Evolutionary conservation across 768 basidiomycete species (phyloP).

Genomic region (Megacollybia marginata): DNA sequence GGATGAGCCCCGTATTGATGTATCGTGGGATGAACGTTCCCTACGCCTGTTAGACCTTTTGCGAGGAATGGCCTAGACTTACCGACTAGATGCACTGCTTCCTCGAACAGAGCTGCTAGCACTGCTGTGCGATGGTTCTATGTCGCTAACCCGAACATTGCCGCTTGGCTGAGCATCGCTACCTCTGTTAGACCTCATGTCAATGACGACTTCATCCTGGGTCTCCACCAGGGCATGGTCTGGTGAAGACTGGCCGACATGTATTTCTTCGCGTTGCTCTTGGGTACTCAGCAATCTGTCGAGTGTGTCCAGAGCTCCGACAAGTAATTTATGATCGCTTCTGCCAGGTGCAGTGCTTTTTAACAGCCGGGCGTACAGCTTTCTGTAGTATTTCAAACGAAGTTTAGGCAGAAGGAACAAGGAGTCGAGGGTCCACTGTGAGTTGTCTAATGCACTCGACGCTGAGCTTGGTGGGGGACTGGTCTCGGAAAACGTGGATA

Average conservation of each 20-base stretch:
- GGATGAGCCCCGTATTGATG: conserved; percentile 45
- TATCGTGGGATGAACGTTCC: conserved; percentile 55
- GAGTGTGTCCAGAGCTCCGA: conserved; percentile 75
- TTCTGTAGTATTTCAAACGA: conserved; percentile 87
- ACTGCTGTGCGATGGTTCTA: conserved; percentile 30
- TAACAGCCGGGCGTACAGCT: conserved; percentile 77
- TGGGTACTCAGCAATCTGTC: conserved; percentile 63
- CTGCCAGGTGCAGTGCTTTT: conserved; percentile 82
- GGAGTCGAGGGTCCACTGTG: conserved; percentile 76
- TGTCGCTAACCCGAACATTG: conserved; percentile 9
- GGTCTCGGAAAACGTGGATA: conserved; percentile 59
- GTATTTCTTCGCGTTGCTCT: conserved; percentile 49
- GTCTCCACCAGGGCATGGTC: conserved; percentile 22
- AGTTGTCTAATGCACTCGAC: conserved; percentile 26
- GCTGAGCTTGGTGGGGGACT: conserved; percentile 49
- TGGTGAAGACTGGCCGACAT: conserved; percentile 33
- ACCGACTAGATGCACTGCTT: conserved; percentile 52
- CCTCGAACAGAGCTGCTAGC: conserved; percentile 44
- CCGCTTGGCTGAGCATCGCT: conserved; percentile 10
- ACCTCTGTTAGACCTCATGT: conserved; percentile 34
- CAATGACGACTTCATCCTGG: conserved; percentile 53
- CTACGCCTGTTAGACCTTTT: conserved; percentile 21
- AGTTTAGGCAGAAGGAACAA: conserved; percentile 83
- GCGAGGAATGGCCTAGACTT: conserved; percentile 14
- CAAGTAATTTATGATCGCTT: conserved; percentile 78